phyloP scores from a whole-genome alignment of 179 eudicot species.

The Gypsophila paniculata region DNA sequence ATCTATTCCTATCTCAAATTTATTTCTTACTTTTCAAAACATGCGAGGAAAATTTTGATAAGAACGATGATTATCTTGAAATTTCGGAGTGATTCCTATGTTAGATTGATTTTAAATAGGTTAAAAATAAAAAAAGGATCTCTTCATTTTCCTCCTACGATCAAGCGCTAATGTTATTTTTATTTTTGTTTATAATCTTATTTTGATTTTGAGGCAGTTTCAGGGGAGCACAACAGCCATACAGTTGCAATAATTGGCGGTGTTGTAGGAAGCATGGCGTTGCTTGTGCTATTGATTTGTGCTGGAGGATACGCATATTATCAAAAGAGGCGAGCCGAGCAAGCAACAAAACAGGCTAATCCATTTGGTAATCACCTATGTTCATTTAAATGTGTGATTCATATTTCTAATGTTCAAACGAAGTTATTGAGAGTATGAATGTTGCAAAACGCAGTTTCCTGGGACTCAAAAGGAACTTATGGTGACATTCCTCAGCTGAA shows the following conservation, averaged over 20 bases:
- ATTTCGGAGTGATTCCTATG: no score
- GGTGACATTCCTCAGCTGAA: slow-evolving; percentile 60
- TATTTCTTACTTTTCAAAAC: no score
- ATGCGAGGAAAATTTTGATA: no score
- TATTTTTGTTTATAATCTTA: neutral
- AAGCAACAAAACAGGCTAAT: slow-evolving; percentile 27
- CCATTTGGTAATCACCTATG: slow-evolving; percentile 30
- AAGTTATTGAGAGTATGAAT: slow-evolving; percentile 1
- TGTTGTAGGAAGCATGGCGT: slow-evolving; percentile 23
- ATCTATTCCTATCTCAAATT: no score
- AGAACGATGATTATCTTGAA: no score
- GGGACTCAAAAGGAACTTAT: slow-evolving; percentile 48
- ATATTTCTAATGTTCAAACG: neutral
- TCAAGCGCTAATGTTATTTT: neutral
- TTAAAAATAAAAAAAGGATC: no score
- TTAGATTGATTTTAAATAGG: no score
- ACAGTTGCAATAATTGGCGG: slow-evolving; percentile 28
- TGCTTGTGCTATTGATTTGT: slow-evolving; percentile 22
- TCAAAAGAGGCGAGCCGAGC: slow-evolving; percentile 26
- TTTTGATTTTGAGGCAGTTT: neutral
- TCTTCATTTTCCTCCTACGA: no score
- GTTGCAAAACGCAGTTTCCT: slow-evolving; percentile 46
- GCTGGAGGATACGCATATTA: slow-evolving; percentile 30
- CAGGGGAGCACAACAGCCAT: slow-evolving; percentile 25
- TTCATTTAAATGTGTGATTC: neutral